Conservation (phyloP, 2,329 filamentous ascomycete species). For the Camillea tinctor region DNA sequence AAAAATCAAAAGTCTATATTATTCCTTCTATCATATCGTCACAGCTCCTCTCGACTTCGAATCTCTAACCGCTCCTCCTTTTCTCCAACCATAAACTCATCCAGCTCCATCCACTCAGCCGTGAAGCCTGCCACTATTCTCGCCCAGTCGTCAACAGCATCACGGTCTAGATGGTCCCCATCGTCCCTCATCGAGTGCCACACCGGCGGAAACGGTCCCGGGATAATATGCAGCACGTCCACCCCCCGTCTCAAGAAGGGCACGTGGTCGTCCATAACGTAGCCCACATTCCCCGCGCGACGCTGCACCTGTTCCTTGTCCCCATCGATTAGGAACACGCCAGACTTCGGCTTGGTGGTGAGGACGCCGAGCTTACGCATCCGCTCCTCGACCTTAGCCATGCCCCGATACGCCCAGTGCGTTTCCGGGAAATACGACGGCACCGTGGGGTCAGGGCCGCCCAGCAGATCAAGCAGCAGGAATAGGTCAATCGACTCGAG, state of each 20-base stretch:
- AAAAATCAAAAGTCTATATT: too few relatives aligned
- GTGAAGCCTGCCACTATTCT: slow-evolving; percentile 80
- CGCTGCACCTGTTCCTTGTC: slow-evolving; percentile 48
- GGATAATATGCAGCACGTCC: slow-evolving; percentile 86
- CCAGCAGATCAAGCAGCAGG: slow-evolving; percentile 86
- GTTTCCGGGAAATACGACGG: slow-evolving; percentile 88
- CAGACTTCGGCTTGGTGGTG: slow-evolving; percentile 39
- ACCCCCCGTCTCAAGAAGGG: slow-evolving; percentile 88
- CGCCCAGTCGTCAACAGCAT: slow-evolving; percentile 84
- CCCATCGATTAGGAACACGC: slow-evolving; percentile 63
- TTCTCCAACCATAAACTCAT: slow-evolving; percentile 24
- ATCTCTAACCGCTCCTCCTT: slow-evolving; percentile 13
- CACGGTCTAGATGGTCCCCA: slow-evolving; percentile 76
- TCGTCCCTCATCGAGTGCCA: slow-evolving; percentile 90
- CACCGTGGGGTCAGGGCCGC: slow-evolving; percentile 64
- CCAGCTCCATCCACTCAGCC: slow-evolving; percentile 88
- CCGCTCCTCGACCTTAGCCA: slow-evolving; percentile 72
- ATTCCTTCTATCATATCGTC: not conserved
- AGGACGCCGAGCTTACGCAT: slow-evolving; percentile 66
- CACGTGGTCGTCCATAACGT: slow-evolving; percentile 82
- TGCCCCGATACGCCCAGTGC: slow-evolving; percentile 85
- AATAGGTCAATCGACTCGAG: slow-evolving; percentile 83
- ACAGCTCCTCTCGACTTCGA: slow-evolving; percentile 21
- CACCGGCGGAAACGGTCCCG: slow-evolving; percentile 73
- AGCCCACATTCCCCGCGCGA: slow-evolving; percentile 42